phyloP scores from a whole-genome alignment of 2,329 filamentous ascomycete species.

The Emericellopsis atlantica region DNA sequence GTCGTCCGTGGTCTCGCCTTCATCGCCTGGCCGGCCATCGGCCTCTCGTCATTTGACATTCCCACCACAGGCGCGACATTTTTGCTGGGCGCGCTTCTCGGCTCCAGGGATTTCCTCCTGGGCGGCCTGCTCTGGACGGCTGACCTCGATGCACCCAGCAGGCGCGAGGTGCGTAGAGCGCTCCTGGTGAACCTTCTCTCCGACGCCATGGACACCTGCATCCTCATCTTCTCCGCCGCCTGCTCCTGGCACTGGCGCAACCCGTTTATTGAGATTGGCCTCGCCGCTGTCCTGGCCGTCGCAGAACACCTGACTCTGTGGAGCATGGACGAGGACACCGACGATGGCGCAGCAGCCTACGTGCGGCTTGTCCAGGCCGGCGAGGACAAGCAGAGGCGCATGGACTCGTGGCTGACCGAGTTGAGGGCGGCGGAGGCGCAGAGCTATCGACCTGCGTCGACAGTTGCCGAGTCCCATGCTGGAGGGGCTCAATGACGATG shows the following conservation, averaged over 20 bases:
- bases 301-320: slow-evolving; percentile 18
- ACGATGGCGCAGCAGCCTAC: slow-evolving; percentile 4
- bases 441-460: slow-evolving; percentile 1
- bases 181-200: slow-evolving; percentile 16
- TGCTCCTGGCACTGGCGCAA: slow-evolving; percentile 15
- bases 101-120: slow-evolving; percentile 17
- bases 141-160: slow-evolving; percentile 5
- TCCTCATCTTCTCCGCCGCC: slow-evolving; percentile 19
- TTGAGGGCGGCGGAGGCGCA: slow-evolving; percentile 6
- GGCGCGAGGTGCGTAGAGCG: slow-evolving; percentile 15
- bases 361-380: slow-evolving; percentile 4
- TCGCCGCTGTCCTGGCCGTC: slow-evolving; percentile 16
- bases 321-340: slow-evolving; percentile 16
- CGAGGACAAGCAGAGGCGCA: slow-evolving; percentile 15
- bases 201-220: slow-evolving; percentile 19
- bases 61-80: slow-evolving; percentile 11
- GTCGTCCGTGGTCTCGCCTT: slow-evolving; percentile 14
- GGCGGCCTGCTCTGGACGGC: slow-evolving; percentile 14
- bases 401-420: slow-evolving; percentile 18
- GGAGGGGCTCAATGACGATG: too few relatives aligned
- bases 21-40: slow-evolving; percentile 13
- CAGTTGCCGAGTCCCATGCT: neutral
- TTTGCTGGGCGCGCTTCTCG: slow-evolving; percentile 17
- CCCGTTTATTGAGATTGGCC: slow-evolving; percentile 13
- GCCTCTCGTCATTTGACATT: slow-evolving; percentile 16